Evolutionary conservation across 352 stramenopile species (phyloP), one percentile per base, ranked within the genome.

Genomic region (Albugo candida): DNA sequence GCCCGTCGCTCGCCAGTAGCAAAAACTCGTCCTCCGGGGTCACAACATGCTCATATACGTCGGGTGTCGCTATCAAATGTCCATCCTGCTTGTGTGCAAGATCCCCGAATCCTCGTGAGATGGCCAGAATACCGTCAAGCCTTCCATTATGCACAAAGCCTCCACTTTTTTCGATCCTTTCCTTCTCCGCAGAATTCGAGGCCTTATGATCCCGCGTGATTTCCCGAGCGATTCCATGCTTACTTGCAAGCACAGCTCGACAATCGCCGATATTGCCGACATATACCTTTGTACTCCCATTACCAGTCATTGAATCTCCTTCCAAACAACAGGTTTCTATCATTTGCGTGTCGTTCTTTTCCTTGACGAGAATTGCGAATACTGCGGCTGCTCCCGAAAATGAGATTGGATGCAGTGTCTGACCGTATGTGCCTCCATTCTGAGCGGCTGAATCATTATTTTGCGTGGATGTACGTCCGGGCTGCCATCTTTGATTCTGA

Each of bases 201-300:
- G 82, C 76, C 59, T 93, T 93, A 66, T 95, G 83, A 49, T 95
- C 83, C 34, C 69, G 73, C 8, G 75, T 93, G 43, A 95, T 56
- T 39, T 89, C 74, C 8, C 91, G 46, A 2, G 83, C 82, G 14
- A 68, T 11, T 4, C 80, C 82, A 11, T 80, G 56, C n/a, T 53
- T 61, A 14, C 75, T 81, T 44, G 72, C 85, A 24, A 95, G 52
- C 41, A 95, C 83, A 11, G 79, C 80, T 36, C 84, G 84, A 47
- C 81, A 95, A 47, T 95, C 84, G 18, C 84, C 84, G 12, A 94
- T 67, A 45, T 95, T 88, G 1, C 77, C 83, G 14, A 95, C 60
- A 51, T 87, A 83, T 47, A 95, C 38, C 17, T 43, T 19, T 24
- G 38, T 19, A 8, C 3, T 8, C 17, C 38, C 38, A 31, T 8